Percentiles rank a stretch among this genome's conserved stretches.
phyloP scores from a whole-genome alignment of 2,329 filamentous ascomycete genomes.

The Paracoccidioides lutzii region DNA sequence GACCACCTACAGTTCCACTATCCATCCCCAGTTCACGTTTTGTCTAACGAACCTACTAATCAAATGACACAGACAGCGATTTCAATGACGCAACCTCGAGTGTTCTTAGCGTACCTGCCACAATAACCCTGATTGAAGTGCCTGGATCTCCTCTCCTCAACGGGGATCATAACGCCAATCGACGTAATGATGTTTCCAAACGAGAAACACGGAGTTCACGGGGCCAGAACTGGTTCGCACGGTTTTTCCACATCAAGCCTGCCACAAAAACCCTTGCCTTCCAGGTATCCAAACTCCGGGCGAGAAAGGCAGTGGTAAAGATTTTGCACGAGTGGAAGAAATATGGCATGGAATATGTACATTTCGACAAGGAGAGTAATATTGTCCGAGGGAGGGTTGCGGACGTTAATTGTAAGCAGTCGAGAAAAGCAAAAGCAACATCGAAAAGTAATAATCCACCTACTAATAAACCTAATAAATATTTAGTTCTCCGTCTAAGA shows the following conservation, averaged over 20 bases:
- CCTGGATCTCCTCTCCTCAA: neutral
- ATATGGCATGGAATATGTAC: slow-evolving; percentile 68
- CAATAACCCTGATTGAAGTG: neutral
- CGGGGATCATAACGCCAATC: neutral
- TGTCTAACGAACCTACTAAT: neutral
- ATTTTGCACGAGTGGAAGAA: slow-evolving; percentile 68
- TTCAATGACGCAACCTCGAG: slow-evolving; percentile 11
- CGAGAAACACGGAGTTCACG: neutral
- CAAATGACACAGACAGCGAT: slow-evolving; percentile 10
- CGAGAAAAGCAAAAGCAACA: neutral
- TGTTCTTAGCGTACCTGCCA: slow-evolving; percentile 7
- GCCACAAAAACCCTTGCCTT: slow-evolving; percentile 65
- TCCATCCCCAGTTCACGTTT: neutral
- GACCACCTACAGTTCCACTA: slow-evolving; percentile 9
- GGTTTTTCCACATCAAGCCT: slow-evolving; percentile 81
- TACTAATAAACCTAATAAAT: neutral
- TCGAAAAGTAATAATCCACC: neutral
- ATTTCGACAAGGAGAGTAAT: slow-evolving; percentile 65
- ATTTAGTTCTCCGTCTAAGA: slow-evolving; percentile 61
- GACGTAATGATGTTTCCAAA: neutral
- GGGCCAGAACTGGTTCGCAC: slow-evolving; percentile 69
- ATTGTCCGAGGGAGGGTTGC: slow-evolving; percentile 68
- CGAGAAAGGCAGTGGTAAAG: slow-evolving; percentile 62
- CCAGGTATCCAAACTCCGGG: slow-evolving; percentile 55
- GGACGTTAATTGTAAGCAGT: slow-evolving; percentile 59